Percentiles rank a stretch among this genome's conserved stretches.
Evolutionary conservation across 2,329 filamentous ascomycete species (phyloP).

Genomic region (Canariomyces notabilis): DNA sequence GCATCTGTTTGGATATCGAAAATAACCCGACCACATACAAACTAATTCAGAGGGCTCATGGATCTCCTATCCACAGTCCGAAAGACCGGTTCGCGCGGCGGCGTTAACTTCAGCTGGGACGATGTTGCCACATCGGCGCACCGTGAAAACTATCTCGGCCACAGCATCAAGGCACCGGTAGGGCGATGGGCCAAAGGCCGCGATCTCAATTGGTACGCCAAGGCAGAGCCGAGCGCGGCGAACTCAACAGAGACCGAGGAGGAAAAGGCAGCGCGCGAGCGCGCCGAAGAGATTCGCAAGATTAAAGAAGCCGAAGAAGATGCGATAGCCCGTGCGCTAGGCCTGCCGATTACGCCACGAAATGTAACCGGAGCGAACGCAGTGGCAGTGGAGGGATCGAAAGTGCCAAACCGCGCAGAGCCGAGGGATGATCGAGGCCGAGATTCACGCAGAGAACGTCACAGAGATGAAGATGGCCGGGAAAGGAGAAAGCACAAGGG

Average conservation of each 20-base stretch:
- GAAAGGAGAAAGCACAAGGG: constrained; percentile 33
- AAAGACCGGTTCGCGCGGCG: constrained; percentile 85
- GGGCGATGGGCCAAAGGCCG: constrained; percentile 85
- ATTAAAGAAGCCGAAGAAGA: constrained; percentile 93
- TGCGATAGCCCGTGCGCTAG: constrained; percentile 76
- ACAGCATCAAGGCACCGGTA: constrained; percentile 86
- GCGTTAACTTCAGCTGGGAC: constrained; percentile 94
- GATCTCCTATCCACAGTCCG: constrained; percentile 89
- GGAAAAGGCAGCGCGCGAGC: constrained; percentile 53
- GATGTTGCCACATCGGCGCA: constrained; percentile 83
- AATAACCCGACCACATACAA: too few species aligned
- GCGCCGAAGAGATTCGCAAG: constrained; percentile 70
- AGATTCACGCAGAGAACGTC: constrained; percentile 21
- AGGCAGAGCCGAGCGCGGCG: constrained; percentile 44
- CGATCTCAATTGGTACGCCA: constrained; percentile 61
- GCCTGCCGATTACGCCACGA: constrained; percentile 64
- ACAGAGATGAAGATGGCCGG: constrained; percentile 28
- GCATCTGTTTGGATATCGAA: too few species aligned
- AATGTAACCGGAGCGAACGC: constrained; percentile 61
- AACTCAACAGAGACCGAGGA: constrained; percentile 53
- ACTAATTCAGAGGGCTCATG: too few species aligned
- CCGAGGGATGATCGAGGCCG: too few species aligned
- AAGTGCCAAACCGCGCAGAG: constrained; percentile 33
- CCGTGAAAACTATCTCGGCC: constrained; percentile 85
- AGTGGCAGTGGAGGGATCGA: constrained; percentile 51